Evolutionary conservation across 2,329 filamentous ascomycete species (phyloP), one percentile per base, ranked within the genome.

Genomic region (Colletotrichum siamense): DNA sequence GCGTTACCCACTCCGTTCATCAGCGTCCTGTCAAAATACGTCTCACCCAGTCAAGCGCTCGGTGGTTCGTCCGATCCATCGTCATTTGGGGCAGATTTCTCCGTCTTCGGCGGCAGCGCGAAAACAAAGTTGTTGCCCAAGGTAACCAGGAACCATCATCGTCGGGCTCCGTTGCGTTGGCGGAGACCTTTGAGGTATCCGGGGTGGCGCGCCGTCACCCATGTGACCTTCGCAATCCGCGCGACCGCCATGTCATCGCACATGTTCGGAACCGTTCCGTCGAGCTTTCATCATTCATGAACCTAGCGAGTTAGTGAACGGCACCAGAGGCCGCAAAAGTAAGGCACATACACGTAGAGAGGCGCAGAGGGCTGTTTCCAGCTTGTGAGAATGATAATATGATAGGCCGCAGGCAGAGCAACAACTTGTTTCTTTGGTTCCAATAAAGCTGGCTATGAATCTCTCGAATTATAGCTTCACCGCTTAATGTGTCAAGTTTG

Each of bases 401-500:
- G 39, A 73, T 73, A 68, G 63, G 69, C n/a, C 73, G 34, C 22
- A 32, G 55, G 49, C 22, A 76, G 49, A 68, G 64, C 62, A 75
- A 67, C 69, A 76, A 69, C 69, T 63, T 73, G 26, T 22, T 39
- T 69, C 30, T 67, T 73, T 49, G 32, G 68, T 69, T 78, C 64
- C 63, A 66, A 52, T 57, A 75, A 78, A 72, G 77, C 77, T 77
- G 72, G 77, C 75, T 75, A 78, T 77, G 39, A 74, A 49, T 73
- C 71, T 78, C 77, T 78, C 77, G 71, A 77, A 22, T 22, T 72
- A 70, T 78, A 78, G 75, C 77, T 71, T 78, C 71, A 75, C 77
- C 61, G 77, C 71, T 69, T 75, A 22, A 64, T 9, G 55, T 64
- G n/a, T 59, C 52, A 68, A 70, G 52, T 66, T 61, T 64, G 18